Conservation (phyloP, 192 early-diverging fungal species). For the Dissophora globulifera region DNA sequence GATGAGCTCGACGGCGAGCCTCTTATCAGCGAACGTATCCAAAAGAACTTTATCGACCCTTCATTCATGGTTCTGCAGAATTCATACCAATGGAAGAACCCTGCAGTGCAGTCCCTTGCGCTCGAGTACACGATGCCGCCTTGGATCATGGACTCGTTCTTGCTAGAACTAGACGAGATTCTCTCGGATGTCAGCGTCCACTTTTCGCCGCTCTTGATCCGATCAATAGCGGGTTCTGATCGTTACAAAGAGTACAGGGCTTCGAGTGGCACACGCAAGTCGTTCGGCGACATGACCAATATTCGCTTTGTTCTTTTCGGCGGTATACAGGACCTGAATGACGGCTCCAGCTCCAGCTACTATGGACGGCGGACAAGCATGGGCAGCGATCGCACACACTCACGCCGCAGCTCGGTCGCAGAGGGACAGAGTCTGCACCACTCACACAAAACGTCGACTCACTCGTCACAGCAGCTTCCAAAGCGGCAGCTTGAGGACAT, state of each 20-base stretch:
- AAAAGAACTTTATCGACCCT: conserved; percentile 62
- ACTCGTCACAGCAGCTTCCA: conserved; percentile 41
- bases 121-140: conserved; percentile 56
- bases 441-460: conserved; percentile 59
- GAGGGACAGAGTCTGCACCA: conserved; percentile 46
- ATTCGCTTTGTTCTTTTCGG: conserved; percentile 59
- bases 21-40: conserved; percentile 39
- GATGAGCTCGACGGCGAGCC: conserved; percentile 22
- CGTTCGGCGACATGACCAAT: conserved; percentile 49
- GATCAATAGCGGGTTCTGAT: conserved; percentile 35
- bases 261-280: conserved; percentile 32
- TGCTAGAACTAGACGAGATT: conserved; percentile 57
- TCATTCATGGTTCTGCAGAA: conserved; percentile 56
- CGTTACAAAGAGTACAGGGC: conserved; percentile 54
- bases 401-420: conserved; percentile 45
- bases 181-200: conserved; percentile 53
- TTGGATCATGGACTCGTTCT: conserved; percentile 64
- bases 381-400: conserved; percentile 56
- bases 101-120: conserved; percentile 54
- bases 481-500: conserved; percentile 53
- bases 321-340: conserved; percentile 60
- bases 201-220: conserved; percentile 58
- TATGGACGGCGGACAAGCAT: conserved; percentile 55
- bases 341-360: conserved; percentile 34
- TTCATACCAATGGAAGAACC: conserved; percentile 58